Evolutionary conservation across 352 stramenopile species (phyloP).

Genomic region (Pythium aristosporum): DNA sequence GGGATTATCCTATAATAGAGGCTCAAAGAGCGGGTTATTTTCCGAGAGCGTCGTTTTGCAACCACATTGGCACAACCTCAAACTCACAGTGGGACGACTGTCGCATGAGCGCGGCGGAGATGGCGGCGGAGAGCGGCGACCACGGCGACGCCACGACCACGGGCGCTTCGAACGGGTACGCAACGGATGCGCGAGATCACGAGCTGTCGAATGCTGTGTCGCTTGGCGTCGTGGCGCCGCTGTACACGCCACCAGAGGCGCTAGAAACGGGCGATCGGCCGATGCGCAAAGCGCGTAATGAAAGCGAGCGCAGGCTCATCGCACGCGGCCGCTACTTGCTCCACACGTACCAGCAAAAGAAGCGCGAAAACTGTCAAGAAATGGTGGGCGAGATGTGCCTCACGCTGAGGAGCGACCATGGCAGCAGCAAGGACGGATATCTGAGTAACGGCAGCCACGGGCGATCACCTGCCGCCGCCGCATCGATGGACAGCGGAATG

Average conservation of each 20-base stretch:
- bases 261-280: not conserved
- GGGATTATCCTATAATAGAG: constrained; percentile 8
- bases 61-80: not conserved
- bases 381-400: constrained; percentile 24
- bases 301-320: constrained; percentile 41
- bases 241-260: not conserved
- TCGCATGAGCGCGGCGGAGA: constrained; percentile 20
- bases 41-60: constrained; percentile 5
- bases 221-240: constrained; percentile 5
- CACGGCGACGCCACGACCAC: constrained; percentile 13
- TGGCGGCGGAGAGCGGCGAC: constrained; percentile 23
- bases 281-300: constrained; percentile 4
- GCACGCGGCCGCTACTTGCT: constrained; percentile 42
- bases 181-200: constrained; percentile 12
- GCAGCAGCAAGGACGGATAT: not conserved
- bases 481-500: constrained; percentile 16
- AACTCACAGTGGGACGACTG: not conserved
- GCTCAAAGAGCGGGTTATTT: constrained; percentile 30
- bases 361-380: constrained; percentile 30
- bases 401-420: not conserved
- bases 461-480: not conserved
- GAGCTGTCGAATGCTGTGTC: constrained; percentile 25
- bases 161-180: constrained; percentile 10
- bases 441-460: not conserved
- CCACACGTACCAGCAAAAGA: constrained; percentile 46